These are phyloP conservation scores for Solanum bulbocastanum DNA, from an alignment of 257 asterid genomes.

Conservation along the genomic window DNA sequence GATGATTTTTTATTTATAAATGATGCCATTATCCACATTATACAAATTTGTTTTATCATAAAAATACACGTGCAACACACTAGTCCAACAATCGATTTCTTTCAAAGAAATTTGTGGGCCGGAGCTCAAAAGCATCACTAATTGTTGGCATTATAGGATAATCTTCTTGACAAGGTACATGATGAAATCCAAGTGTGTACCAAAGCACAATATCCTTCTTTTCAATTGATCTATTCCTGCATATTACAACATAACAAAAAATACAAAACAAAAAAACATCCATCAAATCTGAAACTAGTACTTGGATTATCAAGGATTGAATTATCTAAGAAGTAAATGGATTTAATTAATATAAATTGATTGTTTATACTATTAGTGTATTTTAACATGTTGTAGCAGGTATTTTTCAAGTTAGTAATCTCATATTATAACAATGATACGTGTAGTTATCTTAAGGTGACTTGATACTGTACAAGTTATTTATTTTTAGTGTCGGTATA, in stretches of 20 bases:
- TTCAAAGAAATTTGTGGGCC: slow-evolving; percentile 57
- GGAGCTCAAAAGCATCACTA: slow-evolving; percentile 45
- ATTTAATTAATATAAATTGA: not conserved
- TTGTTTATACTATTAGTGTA: slow-evolving; percentile 12
- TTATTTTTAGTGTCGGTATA: not conserved
- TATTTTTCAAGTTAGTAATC: no score
- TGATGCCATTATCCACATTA: no score
- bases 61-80: not conserved
- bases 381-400: slow-evolving; percentile 33
- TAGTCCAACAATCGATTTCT: slow-evolving; percentile 25
- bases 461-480: not conserved
- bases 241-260: not conserved
- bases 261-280: no score
- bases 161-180: slow-evolving; percentile 56
- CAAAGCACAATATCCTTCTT: slow-evolving; percentile 62
- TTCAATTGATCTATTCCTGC: slow-evolving; percentile 41
- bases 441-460: no score
- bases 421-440: no score
- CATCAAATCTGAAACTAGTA: no score
- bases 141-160: slow-evolving; percentile 60
- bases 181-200: slow-evolving; percentile 72
- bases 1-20: no score
- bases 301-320: no score
- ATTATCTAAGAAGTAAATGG: no score
- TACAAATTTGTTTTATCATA: not conserved